Base-by-base conservation (phyloP, 371 early-diverging fungal species). In the Umbelopsis sp. region DNA sequence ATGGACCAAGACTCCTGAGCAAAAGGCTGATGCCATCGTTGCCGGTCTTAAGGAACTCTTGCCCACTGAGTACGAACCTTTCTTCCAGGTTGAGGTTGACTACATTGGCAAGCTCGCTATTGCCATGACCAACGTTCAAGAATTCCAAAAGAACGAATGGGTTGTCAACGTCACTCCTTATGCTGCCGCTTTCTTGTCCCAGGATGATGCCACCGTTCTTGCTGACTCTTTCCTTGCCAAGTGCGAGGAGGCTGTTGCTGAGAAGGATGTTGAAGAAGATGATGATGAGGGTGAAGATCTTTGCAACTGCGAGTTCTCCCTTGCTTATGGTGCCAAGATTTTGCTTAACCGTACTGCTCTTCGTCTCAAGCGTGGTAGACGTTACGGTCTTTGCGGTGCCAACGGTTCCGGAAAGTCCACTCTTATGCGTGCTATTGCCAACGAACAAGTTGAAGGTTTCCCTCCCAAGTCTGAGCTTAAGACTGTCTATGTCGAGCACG, bases 371-470 rank as follows among this genome's bases (percentile, higher is more conserved):
- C 85, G 91, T 71, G 94, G 94, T 63, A 85, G 87, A 70, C 88
- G 91, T 51, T 94, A 93, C 78, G 94, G 93, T 69, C 80, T 93
- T 37, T 91, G 92, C 78, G 94, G 94, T 68, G 85, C 85, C 44
- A 96, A 94, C 77, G 96, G 95, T 41, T 87, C 91, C 70, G 96
- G 96, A 70, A 96, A 96, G 73, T 87, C 92, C n/a, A 96, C 96
- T 44, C 80, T 96, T 65, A 90, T 96, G 90, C 87, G 92, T 52
- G 87, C 94, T 62, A 89, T 96, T 65, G 80, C 92, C 29, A 72
- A 85, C 63, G 90, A 88, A 29, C 86, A 91, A 71, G 83, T 92
- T 35, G 93, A 91, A 63, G 90, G 90, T 48, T 93, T 94, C 84
- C 93, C 93, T 66, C 83, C 87, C 65, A 76, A 83, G n/a, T 90